A percentile compares a stretch with the other conserved stretches of the same genome.
Evolutionary conservation across 2,329 filamentous ascomycete genomes (phyloP).

Genomic region (Verticillium nubilum): DNA sequence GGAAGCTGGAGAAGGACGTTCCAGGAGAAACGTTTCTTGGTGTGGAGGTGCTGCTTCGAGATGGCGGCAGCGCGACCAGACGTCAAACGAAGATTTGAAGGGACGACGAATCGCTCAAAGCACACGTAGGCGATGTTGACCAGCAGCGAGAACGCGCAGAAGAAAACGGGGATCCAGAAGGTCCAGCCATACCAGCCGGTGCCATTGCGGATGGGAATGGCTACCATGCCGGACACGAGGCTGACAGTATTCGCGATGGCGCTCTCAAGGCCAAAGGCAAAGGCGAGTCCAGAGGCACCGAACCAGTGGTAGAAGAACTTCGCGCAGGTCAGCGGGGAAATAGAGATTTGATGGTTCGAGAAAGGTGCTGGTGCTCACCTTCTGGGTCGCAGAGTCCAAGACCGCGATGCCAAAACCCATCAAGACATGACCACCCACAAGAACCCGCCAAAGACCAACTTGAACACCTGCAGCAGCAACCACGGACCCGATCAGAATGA

Average conservation of each 20-base stretch:
- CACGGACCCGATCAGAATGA: constrained; percentile 15
- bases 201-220: constrained; percentile 14
- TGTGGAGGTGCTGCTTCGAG: constrained; percentile 4
- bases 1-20: constrained; percentile 11
- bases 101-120: constrained; percentile 14
- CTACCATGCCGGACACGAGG: constrained; percentile 17
- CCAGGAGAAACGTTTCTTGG: constrained; percentile 14
- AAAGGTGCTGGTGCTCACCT: constrained; percentile 6
- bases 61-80: constrained; percentile 10
- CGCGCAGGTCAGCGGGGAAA: background rate
- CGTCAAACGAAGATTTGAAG: constrained; percentile 6
- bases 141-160: constrained; percentile 12
- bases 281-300: constrained; percentile 14
- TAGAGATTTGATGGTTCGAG: rapidly evolving
- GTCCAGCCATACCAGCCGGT: constrained; percentile 19
- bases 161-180: constrained; percentile 16
- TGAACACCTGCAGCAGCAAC: constrained; percentile 15
- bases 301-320: constrained; percentile 20
- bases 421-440: constrained; percentile 15
- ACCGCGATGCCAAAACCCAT: constrained; percentile 18
- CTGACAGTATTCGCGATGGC: constrained; percentile 15
- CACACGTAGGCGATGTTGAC: constrained; percentile 16
- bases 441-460: constrained; percentile 12
- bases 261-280: constrained; percentile 17
- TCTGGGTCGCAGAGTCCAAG: constrained; percentile 15